Base-by-base conservation (phyloP, 345 rosid species). In the Hirschfeldia incana region DNA sequence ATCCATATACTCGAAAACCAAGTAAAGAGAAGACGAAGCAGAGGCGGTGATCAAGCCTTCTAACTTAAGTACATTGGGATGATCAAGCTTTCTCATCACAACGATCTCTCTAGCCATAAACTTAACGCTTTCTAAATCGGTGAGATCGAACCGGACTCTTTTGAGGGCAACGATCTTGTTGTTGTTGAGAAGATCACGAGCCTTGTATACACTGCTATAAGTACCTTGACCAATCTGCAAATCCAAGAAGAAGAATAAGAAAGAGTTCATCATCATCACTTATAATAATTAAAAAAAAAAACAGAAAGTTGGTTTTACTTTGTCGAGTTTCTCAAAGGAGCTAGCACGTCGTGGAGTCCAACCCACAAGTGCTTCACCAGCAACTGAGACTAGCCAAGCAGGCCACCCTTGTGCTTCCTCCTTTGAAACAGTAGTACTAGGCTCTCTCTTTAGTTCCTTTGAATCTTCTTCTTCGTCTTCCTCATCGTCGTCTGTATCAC, bases 221-320 rank as follows among this genome's bases (percentile, higher is more conserved):
- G 97, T 94, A 83, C 97, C 98, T 86, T 95, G 97, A 3, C 99
- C 99, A 87, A 95, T 95, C 99, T 92, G 87, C 89, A 33, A 30
- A 30, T 34, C 37, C 53, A 21, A 49, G 12, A 15, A 59, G 0
- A 64, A 70, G 21, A 21, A 39, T 3, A 2, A 9, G n/a, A 39
- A 0, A 60, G 36, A 11, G 0, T 42, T 12, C 6, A 29, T 49
- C 3, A 11, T 73, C 5, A 67, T 51, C 7, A 21, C 21, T 21
- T 21, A 21, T 0, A 26, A 71, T 4, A 28, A 8, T 3, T 9
- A 12, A 9, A 8, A 6, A 9, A 39, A 39, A 58, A 0, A 65
- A 5, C 3, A 9, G 53, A 51, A 15, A 66, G 87, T 97, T 2
- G 4, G 32, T 4, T 29, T 84, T 88, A 92, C 99, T 84, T 90